These are phyloP conservation scores for Microbotryomycetes sp. DNA, from an alignment of 1,284 basidiomycete species.

Conservation along the genomic window DNA sequence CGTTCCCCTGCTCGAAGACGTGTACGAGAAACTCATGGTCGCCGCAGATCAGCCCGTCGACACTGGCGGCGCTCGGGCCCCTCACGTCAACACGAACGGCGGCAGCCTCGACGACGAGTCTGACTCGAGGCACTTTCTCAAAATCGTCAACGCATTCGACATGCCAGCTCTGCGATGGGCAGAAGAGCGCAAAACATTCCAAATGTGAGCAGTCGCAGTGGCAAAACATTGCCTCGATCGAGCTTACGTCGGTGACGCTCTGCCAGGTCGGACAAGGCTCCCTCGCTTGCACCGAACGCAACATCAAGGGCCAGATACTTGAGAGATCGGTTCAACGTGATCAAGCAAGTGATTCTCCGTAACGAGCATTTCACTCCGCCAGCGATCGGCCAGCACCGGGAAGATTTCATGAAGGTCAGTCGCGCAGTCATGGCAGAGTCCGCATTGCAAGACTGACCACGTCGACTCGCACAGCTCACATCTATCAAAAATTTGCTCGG, in stretches of 20 bases:
- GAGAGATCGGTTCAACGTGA: constrained; percentile 74
- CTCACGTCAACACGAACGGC: too few relatives aligned
- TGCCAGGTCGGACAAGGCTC: constrained; percentile 47
- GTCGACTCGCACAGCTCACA: constrained; percentile 55
- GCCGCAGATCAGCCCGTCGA: constrained; percentile 44
- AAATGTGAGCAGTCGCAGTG: constrained; percentile 51
- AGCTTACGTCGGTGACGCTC: constrained; percentile 7
- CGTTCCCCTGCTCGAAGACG: constrained; percentile 60
- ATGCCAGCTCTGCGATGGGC: constrained; percentile 93
- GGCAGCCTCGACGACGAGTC: constrained; percentile 39
- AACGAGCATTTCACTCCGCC: constrained; percentile 97
- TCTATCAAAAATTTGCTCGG: constrained; percentile 95
- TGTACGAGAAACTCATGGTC: constrained; percentile 73
- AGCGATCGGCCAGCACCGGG: constrained; percentile 71
- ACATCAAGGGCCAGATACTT: constrained; percentile 67
- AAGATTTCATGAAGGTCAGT: constrained; percentile 72
- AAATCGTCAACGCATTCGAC: constrained; percentile 80
- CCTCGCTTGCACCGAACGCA: constrained; percentile 67
- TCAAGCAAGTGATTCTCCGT: constrained; percentile 77
- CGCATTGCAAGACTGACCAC: neutral
- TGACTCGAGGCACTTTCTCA: constrained; percentile 76
- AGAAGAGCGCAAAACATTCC: constrained; percentile 70
- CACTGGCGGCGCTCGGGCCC: neutral
- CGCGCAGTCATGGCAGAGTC: too few relatives aligned
- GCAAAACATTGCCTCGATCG: constrained; percentile 18